A percentile compares a stretch with the other conserved stretches of the same genome.
These are phyloP conservation scores for Nemania sp. DNA, from an alignment of 2,329 filamentous ascomycete genomes.

Conservation along the genomic window DNA sequence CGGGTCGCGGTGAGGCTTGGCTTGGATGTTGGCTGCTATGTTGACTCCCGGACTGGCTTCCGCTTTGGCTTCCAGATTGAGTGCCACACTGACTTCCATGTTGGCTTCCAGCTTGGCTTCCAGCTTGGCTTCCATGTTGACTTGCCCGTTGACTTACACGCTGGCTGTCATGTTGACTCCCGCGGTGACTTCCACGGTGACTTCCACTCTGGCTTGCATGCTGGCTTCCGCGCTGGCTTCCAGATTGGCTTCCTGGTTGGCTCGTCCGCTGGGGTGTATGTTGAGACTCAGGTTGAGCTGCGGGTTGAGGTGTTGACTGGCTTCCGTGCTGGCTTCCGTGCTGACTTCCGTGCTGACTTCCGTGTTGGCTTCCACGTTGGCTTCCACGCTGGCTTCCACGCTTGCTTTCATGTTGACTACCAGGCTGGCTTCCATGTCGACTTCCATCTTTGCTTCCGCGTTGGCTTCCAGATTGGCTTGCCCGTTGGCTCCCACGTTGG, in stretches of 20 bases:
- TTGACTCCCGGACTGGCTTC: too few relatives aligned
- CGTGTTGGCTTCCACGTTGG: background rate
- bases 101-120: too few relatives aligned
- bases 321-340: too few relatives aligned
- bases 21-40: too few relatives aligned
- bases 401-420: background rate
- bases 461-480: background rate
- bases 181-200: background rate
- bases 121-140: too few relatives aligned
- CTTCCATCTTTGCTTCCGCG: background rate
- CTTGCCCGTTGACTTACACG: background rate
- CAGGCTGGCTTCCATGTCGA: background rate
- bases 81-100: too few relatives aligned
- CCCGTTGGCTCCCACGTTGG: too few relatives aligned
- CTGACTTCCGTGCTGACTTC: background rate
- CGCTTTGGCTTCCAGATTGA: too few relatives aligned
- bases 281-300: too few relatives aligned
- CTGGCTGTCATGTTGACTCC: background rate
- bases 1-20: too few relatives aligned
- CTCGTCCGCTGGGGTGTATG: background rate
- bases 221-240: background rate
- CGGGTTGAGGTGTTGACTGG: too few relatives aligned
- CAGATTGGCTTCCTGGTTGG: background rate
- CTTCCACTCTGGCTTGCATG: background rate
- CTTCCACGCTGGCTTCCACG: background rate